These are phyloP conservation scores for Fusarium nelsonii DNA, from an alignment of 2,329 filamentous ascomycete genomes.

Conservation along the genomic window DNA sequence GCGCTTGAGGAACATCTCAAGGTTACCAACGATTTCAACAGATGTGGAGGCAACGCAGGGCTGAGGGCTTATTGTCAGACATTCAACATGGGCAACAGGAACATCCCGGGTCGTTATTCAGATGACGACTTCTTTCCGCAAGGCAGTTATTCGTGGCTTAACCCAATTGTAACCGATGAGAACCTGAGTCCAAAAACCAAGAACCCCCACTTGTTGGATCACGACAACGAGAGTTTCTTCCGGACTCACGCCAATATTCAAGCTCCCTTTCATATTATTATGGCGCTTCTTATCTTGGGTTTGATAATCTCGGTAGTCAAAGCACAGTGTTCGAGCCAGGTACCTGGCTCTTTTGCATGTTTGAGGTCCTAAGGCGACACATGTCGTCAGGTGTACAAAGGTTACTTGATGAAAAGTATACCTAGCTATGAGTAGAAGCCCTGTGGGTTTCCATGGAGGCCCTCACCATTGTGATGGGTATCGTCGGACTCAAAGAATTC, in stretches of 20 bases:
- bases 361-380: accelerated
- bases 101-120: not conserved
- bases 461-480: not conserved
- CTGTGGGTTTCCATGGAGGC: not conserved
- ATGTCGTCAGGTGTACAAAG: accelerated
- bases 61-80: constrained; percentile 10
- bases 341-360: accelerated
- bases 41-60: no score
- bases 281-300: not conserved
- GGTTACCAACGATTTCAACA: no score
- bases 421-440: accelerated
- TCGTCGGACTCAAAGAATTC: not conserved
- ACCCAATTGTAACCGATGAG: accelerated
- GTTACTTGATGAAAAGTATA: accelerated
- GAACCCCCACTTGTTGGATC: not conserved
- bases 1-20: no score
- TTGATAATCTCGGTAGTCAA: accelerated
- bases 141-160: not conserved
- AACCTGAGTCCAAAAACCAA: accelerated
- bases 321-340: accelerated
- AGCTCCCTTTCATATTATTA: not conserved
- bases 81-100: not conserved
- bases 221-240: not conserved
- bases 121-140: not conserved
- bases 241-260: not conserved